Evolutionary conservation across 495 filamentous ascomycete genomes (phyloP).

Genomic region (Aspergillus coremiiformis): DNA sequence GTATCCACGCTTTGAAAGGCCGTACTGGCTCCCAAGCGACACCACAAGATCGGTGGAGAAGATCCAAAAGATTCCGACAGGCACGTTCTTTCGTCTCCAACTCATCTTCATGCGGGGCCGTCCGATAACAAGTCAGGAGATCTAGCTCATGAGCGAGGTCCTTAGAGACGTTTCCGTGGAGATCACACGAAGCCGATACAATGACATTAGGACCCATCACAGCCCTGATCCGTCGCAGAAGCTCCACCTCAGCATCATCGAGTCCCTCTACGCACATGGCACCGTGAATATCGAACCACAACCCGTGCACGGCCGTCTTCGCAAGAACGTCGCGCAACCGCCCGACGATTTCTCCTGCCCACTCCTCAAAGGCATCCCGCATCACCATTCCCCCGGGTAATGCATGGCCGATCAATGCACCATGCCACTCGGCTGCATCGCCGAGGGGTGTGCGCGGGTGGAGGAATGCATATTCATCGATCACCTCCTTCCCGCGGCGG

Average conservation of each 20-base stretch:
- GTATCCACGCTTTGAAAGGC: conserved; percentile 51
- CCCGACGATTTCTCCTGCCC: conserved; percentile 41
- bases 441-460: conserved; percentile 35
- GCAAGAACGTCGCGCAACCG: conserved; percentile 32
- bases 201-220: conserved; percentile 43
- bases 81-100: conserved; percentile 48
- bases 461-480: conserved; percentile 43
- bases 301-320: conserved; percentile 32
- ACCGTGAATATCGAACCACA: conserved; percentile 55
- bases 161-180: conserved; percentile 51
- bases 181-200: conserved; percentile 51
- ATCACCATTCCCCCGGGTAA: conserved; percentile 48
- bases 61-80: conserved; percentile 43
- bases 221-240: conserved; percentile 40
- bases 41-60: conserved; percentile 20
- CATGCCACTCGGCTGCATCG: conserved; percentile 40
- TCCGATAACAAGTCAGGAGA: conserved; percentile 51
- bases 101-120: conserved; percentile 47
- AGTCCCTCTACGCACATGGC: conserved; percentile 51
- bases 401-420: conserved; percentile 48
- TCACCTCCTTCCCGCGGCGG: conserved; percentile 36
- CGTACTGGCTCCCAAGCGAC: background rate
- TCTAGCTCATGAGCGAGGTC: conserved; percentile 45
- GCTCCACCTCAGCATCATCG: conserved; percentile 45
- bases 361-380: conserved; percentile 39